Percentiles rank a stretch among this genome's conserved stretches.
Conservation (phyloP, 106 monocot species). For the Phalaenopsis equestris region DNA sequence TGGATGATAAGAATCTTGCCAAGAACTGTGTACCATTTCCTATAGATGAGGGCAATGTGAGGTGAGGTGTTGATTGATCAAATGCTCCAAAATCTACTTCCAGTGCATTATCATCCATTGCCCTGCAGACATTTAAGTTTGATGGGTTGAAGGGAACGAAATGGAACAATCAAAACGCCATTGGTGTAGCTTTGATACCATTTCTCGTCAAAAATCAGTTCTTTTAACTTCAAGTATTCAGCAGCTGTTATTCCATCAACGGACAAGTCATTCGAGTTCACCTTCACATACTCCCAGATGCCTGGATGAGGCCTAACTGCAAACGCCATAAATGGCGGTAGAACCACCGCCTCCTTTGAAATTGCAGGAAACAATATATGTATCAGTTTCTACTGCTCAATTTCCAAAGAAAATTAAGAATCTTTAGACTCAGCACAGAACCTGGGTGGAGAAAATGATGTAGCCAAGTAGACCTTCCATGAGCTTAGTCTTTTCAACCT, state of each 20-base stretch:
- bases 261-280: slow-evolving; percentile 58
- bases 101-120: slow-evolving; percentile 76
- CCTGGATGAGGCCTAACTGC: slow-evolving; percentile 81
- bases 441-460: slow-evolving; percentile 90
- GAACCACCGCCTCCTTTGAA: slow-evolving; percentile 61
- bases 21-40: slow-evolving; percentile 71
- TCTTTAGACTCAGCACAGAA: slow-evolving; percentile 1
- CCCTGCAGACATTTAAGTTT: slow-evolving; percentile 32
- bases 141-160: neutral
- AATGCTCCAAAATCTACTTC: slow-evolving; percentile 85
- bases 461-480: slow-evolving; percentile 93
- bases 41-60: slow-evolving; percentile 73
- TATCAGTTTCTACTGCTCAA: neutral
- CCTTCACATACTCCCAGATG: slow-evolving; percentile 90
- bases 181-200: slow-evolving; percentile 34
- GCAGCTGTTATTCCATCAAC: slow-evolving; percentile 63
- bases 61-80: slow-evolving; percentile 48
- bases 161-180: neutral
- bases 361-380: slow-evolving; percentile 10
- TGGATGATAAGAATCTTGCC: slow-evolving; percentile 51
- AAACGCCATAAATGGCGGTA: slow-evolving; percentile 72
- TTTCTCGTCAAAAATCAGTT: slow-evolving; percentile 60
- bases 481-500: slow-evolving; percentile 62
- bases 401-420: neutral
- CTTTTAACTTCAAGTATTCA: slow-evolving; percentile 83